phyloP scores from a whole-genome alignment of 2,329 filamentous ascomycete species.

The Penicillium psychrosexuale region DNA sequence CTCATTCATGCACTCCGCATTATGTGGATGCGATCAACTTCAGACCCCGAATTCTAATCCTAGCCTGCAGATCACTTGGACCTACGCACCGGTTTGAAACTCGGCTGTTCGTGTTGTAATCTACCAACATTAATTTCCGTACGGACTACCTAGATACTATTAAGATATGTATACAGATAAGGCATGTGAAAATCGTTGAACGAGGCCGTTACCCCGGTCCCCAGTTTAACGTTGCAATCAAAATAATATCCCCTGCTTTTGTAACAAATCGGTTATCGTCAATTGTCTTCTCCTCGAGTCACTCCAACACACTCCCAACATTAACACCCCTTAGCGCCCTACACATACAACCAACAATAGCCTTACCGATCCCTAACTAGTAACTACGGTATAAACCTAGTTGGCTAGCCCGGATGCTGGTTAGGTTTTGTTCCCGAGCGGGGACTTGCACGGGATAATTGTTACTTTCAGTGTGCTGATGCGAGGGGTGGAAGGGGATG shows the following conservation, averaged over 20 bases:
- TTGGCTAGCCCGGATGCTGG: conserved; percentile 29
- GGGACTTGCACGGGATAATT: conserved; percentile 1
- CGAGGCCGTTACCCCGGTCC: too few relatives aligned
- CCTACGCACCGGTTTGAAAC: neutral
- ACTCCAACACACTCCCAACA: neutral
- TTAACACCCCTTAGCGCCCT: neutral
- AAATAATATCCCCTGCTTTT: neutral
- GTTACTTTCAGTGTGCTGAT: conserved; percentile 6
- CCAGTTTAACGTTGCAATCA: neutral
- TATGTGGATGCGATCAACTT: neutral
- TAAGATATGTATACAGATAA: neutral
- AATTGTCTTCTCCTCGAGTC: too few relatives aligned
- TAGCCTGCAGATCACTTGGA: neutral
- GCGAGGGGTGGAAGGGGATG: conserved; percentile 10
- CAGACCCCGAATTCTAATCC: too few relatives aligned
- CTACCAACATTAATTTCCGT: too few relatives aligned
- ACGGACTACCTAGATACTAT: neutral
- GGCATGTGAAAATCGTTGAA: neutral
- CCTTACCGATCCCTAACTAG: conserved; percentile 1
- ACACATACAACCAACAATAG: neutral
- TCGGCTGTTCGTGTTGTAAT: neutral
- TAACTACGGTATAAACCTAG: conserved; percentile 23
- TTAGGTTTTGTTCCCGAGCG: conserved; percentile 8
- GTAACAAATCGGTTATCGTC: neutral
- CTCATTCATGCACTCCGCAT: neutral